Percentiles rank a stretch among this genome's conserved stretches.
These are phyloP conservation scores for Capsicum rhomboideum DNA, from an alignment of 257 asterid species.

Conservation along the genomic window DNA sequence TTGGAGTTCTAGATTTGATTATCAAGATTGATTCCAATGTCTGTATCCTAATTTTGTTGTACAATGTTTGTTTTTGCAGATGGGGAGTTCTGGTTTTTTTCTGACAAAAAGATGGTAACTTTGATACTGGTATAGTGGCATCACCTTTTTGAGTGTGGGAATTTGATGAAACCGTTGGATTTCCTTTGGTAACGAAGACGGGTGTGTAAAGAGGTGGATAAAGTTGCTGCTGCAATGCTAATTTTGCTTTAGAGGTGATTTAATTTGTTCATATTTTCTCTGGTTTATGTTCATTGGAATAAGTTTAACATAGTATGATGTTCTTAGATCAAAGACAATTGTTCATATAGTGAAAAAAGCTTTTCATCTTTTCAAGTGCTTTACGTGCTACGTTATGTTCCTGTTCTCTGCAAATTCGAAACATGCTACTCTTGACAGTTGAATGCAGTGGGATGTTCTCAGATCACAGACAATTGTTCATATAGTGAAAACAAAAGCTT, in stretches of 20 bases:
- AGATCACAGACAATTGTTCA: not conserved
- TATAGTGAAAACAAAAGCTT: no score
- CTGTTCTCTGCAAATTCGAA: not conserved
- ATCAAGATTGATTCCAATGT: not conserved
- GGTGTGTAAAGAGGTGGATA: not conserved
- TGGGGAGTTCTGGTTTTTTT: not conserved
- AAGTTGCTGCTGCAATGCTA: constrained; percentile 9
- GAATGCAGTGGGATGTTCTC: not conserved
- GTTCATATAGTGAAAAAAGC: not conserved
- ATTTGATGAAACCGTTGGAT: constrained; percentile 4
- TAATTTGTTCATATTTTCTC: constrained; percentile 9
- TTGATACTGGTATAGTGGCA: not conserved
- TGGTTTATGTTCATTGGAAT: constrained; percentile 12
- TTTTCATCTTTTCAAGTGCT: not conserved
- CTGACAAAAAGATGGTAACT: not conserved
- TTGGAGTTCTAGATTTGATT: not conserved
- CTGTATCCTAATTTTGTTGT: not conserved
- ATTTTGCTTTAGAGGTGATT: constrained; percentile 1
- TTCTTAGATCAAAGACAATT: not conserved
- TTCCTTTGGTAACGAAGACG: not conserved
- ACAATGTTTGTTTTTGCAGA: not conserved
- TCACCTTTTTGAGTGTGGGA: constrained; percentile 1
- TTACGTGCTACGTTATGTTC: not conserved
- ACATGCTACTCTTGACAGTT: not conserved
- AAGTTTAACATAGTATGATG: not conserved